A percentile compares a stretch with the other conserved stretches of the same genome.
phyloP scores from a whole-genome alignment of 805 yeast genomes.

The Metschnikowia proteae region DNA sequence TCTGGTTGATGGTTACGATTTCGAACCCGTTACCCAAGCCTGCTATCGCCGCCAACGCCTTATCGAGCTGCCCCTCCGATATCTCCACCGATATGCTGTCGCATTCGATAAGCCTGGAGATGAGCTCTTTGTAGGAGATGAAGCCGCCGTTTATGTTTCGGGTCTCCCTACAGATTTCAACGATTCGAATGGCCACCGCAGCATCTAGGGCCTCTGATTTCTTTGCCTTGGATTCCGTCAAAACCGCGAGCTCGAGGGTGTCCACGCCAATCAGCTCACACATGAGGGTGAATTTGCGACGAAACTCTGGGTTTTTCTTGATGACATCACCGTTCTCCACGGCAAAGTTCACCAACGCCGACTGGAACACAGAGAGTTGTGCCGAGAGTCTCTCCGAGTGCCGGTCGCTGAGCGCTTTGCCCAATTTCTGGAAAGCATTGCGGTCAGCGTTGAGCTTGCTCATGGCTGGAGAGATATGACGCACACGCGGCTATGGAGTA shows the following conservation, averaged over 20 bases:
- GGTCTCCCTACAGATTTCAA: constrained; percentile 71
- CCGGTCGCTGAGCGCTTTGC: constrained; percentile 45
- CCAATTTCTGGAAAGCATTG: constrained; percentile 44
- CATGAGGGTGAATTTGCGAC: constrained; percentile 69
- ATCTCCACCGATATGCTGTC: constrained; percentile 30
- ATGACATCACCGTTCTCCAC: constrained; percentile 67
- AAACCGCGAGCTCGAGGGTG: constrained; percentile 49
- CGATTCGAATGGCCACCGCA: constrained; percentile 67
- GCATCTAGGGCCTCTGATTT: constrained; percentile 51
- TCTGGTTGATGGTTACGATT: constrained; percentile 47
- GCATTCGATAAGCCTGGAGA: constrained; percentile 26
- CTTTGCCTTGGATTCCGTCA: constrained; percentile 22
- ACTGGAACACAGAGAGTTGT: constrained; percentile 74
- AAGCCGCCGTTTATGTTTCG: constrained; percentile 79
- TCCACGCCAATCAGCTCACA: constrained; percentile 82
- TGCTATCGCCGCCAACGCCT: constrained; percentile 50
- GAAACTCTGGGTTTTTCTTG: constrained; percentile 55
- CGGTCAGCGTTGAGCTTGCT: constrained; percentile 9
- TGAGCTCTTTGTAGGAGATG: constrained; percentile 50
- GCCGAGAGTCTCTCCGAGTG: constrained; percentile 62
- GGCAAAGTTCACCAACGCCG: constrained; percentile 72
- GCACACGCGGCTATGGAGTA: background rate
- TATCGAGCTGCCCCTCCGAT: constrained; percentile 50
- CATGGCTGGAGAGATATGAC: constrained; percentile 1
- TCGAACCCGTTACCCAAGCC: constrained; percentile 70